Base-by-base conservation (phyloP, 768 basidiomycete species). In the Tulasnella calospora region DNA sequence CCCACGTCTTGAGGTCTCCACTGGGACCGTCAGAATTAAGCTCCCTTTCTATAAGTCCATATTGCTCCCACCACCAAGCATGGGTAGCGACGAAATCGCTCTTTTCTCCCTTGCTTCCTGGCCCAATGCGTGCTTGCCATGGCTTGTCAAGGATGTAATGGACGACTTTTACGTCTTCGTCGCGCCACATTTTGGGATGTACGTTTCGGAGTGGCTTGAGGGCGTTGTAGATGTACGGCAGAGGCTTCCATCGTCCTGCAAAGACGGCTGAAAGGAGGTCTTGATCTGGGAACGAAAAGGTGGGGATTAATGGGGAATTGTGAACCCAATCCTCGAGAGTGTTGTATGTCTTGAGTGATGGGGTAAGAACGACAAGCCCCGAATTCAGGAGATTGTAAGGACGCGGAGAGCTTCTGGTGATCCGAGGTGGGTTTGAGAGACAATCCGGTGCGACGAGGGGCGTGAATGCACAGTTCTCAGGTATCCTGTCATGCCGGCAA, bases 61-160 rank as follows among this genome's bases (percentile, higher is more conserved):
- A 78, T 51, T 78, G 70, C 10, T 70, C 77, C 77, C 77, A 78
- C 77, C 77, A 78, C 77, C 61, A 71, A 33, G 27, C 36, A n/a
- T 78, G 38, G n/a, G 55, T 72, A 21, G 35, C 69, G 69, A 69
- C 40, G 35, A 71, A 78, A 44, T 44, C 44, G 47, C 44, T 72
- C 17, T 70, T 71, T 40, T 70, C 44, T 12, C 41, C 69, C 40
- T 76, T 76, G 38, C 75, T 61, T 33, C 77, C 77, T 0, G 27
- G 40, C 33, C 69, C 71, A 61, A 55, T 36, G 12, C 74, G 74
- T 27, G 74, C 41, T 46, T 46, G 35, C 95, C 95, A 97, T 17
- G 95, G 95, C 83, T 97, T 97, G 82, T 95, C 93, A 77, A 95
- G 85, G 82, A 96, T 95, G 82, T 94, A 96, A 84, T 97, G 96